Evolutionary conservation across 192 early-diverging fungal genomes (phyloP), one percentile per base, ranked within the genome.

Genomic region (Backusella mclennaniae): DNA sequence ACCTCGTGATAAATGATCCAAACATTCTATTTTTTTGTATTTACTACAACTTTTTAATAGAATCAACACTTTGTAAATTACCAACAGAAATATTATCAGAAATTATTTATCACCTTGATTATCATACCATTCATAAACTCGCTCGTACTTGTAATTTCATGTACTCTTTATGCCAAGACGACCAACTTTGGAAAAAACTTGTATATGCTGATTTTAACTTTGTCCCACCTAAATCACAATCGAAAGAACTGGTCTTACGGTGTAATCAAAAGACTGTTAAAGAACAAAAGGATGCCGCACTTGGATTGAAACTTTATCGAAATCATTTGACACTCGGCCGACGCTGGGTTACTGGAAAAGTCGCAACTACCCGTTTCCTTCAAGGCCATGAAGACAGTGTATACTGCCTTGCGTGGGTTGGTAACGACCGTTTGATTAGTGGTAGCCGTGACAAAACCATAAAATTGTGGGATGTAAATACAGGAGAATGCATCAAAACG

Each of bases 361-460:
- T 83, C 17, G 56, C 14, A 12, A 72, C 77, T 12, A 85, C 89
- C 19, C 84, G 80, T 29, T 89, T 90, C 33, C 80, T 98, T 15
- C 76, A 78, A 9, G 95, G 95, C n/a, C 97, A 99, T 74, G 67
- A 59, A 41, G 95, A 93, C 66, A 95, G 92, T 72, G 94, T 99
- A 4, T 94, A 98, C 75, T 99, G 97, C 76, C 87, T 99, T 23
- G 96, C 97, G 63, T 96, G 89, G 82, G 86, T 97, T 72, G 84
- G 35, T 26, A 46, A 86, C 21, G 44, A 89, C 21, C 90, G 89
- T 69, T 86, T 96, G 29, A 85, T 95, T 0, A 95, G 93, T 4
- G 95, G 95, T 29, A 92, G 92, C 35, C 87, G 92, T 67, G 95
- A 96, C 79, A 81, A 88, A 56, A 89, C 90, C 3, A 87, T 96